A percentile compares a stretch with the other conserved stretches of the same genome.
Evolutionary conservation across 352 stramenopile species (phyloP).

Genomic region (Globisporangium spinosum): DNA sequence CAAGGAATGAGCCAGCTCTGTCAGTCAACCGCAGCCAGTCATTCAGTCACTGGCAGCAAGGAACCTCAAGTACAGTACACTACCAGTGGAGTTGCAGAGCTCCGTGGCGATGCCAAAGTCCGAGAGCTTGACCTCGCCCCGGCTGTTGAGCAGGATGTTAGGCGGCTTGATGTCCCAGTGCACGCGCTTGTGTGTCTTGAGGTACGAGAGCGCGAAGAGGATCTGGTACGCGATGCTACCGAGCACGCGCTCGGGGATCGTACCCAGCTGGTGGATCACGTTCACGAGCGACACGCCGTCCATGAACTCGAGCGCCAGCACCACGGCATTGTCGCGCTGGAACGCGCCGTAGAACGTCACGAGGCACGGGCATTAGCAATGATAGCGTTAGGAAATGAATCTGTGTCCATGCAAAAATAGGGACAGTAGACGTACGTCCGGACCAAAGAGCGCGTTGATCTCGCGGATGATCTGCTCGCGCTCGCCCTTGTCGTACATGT

Average conservation of each 20-base stretch:
- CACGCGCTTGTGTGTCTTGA: conserved; percentile 91
- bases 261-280: conserved; percentile 76
- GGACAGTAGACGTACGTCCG: conserved; percentile 32
- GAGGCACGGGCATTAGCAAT: conserved; percentile 60
- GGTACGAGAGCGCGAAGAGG: conserved; percentile 91
- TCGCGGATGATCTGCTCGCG: conserved; percentile 87
- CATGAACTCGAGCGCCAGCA: conserved; percentile 93
- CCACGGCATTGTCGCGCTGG: conserved; percentile 84
- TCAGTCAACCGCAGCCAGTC: background rate
- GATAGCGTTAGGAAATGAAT: background rate
- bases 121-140: conserved; percentile 93
- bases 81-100: conserved; percentile 82
- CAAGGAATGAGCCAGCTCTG: background rate
- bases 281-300: conserved; percentile 90
- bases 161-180: conserved; percentile 97
- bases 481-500: conserved; percentile 86
- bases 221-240: conserved; percentile 93
- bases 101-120: conserved; percentile 95
- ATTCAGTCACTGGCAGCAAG: background rate
- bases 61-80: background rate
- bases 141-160: conserved; percentile 92
- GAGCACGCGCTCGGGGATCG: conserved; percentile 85
- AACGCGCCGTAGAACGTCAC: conserved; percentile 92
- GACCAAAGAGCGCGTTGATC: conserved; percentile 85
- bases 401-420: background rate